Conservation (phyloP, 78 protist genomes). For the Dictyostelium intermedium region DNA sequence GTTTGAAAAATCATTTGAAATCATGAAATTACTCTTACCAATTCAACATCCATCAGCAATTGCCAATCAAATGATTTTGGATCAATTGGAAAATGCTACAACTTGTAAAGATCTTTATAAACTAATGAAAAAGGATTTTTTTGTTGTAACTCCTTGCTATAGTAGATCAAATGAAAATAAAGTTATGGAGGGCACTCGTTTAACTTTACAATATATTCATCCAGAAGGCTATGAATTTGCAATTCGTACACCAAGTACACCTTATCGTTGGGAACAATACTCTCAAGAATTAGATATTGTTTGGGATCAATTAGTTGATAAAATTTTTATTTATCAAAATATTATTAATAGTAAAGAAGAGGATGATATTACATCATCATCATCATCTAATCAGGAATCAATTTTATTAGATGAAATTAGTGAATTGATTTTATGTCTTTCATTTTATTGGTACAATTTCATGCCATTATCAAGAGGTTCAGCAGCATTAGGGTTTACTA, state of each 20-base stretch:
- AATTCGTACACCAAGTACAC: slow-evolving; percentile 88
- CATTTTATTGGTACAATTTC: slow-evolving; percentile 90
- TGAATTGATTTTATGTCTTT: slow-evolving; percentile 38
- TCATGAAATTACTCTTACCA: slow-evolving; percentile 62
- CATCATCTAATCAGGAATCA: not conserved
- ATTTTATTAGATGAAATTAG: slow-evolving; percentile 3
- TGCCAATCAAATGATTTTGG: not conserved
- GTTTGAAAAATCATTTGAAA: slow-evolving; percentile 54
- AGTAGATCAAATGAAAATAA: not conserved
- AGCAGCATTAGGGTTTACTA: slow-evolving; percentile 78
- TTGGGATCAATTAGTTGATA: not conserved
- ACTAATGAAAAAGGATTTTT: slow-evolving; percentile 70
- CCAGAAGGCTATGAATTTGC: slow-evolving; percentile 85
- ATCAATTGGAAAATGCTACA: not conserved
- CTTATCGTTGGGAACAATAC: slow-evolving; percentile 81
- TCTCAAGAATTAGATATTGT: slow-evolving; percentile 51
- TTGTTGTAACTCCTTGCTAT: slow-evolving; percentile 85
- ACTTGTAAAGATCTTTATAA: slow-evolving; percentile 44
- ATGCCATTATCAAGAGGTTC: slow-evolving; percentile 90
- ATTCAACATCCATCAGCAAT: not conserved
- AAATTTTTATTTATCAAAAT: not conserved
- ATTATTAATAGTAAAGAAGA: not conserved
- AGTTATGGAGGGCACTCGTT: slow-evolving; percentile 85
- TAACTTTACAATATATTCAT: slow-evolving; percentile 60
- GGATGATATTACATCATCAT: not conserved